These are phyloP conservation scores for Sorghum bicolor DNA, from an alignment of 176 grass and related monocot genomes.

Conservation along the genomic window DNA sequence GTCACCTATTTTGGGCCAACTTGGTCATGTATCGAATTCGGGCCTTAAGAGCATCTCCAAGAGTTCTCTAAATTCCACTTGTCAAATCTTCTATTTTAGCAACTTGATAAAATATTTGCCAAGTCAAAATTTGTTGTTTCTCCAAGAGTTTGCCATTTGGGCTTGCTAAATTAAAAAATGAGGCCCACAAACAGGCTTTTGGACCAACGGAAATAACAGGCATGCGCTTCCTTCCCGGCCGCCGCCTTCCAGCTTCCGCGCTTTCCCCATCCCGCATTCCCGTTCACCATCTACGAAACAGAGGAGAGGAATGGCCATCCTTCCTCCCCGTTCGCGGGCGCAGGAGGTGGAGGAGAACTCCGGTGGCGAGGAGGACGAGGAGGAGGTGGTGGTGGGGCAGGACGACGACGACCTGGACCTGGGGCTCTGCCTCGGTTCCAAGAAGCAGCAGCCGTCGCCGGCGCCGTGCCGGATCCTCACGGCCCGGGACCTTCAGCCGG, in stretches of 20 bases:
- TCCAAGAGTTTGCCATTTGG: too few species aligned
- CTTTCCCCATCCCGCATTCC: not conserved
- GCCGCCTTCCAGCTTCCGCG: not conserved
- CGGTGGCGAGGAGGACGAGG: slow-evolving; percentile 25
- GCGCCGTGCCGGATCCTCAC: slow-evolving; percentile 70
- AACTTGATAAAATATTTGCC: too few species aligned
- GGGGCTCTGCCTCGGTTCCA: slow-evolving; percentile 64
- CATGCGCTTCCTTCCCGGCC: slow-evolving; percentile 20
- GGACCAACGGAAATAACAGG: too few species aligned
- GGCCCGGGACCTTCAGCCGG: slow-evolving; percentile 52
- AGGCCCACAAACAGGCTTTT: too few species aligned
- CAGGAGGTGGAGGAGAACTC: slow-evolving; percentile 52
- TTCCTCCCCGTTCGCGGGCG: slow-evolving; percentile 41
- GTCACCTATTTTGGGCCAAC: too few species aligned
- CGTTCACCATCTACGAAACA: not conserved
- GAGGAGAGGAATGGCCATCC: slow-evolving; percentile 39
- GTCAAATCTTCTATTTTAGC: too few species aligned
- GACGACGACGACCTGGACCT: slow-evolving; percentile 49
- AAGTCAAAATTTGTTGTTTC: too few species aligned
- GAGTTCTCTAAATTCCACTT: too few species aligned
- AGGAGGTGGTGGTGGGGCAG: slow-evolving; percentile 23
- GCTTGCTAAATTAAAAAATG: too few species aligned
- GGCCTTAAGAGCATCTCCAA: too few species aligned
- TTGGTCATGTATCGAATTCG: too few species aligned
- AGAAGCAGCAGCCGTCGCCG: slow-evolving; percentile 31